Base-by-base conservation (phyloP, 768 basidiomycete species). In the Amanita phalloides region DNA sequence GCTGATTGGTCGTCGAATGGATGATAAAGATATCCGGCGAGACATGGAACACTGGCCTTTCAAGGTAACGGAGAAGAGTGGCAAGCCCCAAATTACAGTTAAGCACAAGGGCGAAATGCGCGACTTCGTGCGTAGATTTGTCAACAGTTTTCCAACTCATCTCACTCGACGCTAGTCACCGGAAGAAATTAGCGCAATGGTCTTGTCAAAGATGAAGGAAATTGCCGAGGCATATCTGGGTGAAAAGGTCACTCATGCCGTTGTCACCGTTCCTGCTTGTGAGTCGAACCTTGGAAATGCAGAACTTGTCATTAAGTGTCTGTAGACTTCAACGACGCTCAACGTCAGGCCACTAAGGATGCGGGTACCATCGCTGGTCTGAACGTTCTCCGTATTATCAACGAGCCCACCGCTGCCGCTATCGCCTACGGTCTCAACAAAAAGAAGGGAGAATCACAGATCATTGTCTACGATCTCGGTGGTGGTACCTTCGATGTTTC, bases 401-500 rank as follows among this genome's bases (percentile, higher is more conserved):
- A 97, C 72, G 92, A 97, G 69, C 91, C 94, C 38, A 96, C 94
- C 47, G 92, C 94, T 43, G 91, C 95, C 60, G 94, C 92, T 53
- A 95, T 96, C 73, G 93, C 94, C 58, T 97, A 98, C 69, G 94
- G 94, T 71, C 85, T 96, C 38, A 93, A 95, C 81, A 94, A 95
- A 79, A 90, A 90, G 71, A 82, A 78, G 42, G 88, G 88, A 46
- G 94, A 96, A 72, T 85, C 88, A 48, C 90, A 93, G 64, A 93
- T 98, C 66, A 90, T 96, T 60, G 92, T 97, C 64, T 97, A 96
- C 71, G 94, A 98, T 74, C 86, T 97, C 55, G 94, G 94, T 67
- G 94, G 94, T 70, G 94, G 94, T 71, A 98, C 94, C 46, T 98
- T 97, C 72, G 94, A 97, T 79, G 93, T 98, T 26, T 97, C 93